Evolutionary conservation across 2,329 filamentous ascomycete genomes (phyloP).

Genomic region (Aureobasidium subglaciale): DNA sequence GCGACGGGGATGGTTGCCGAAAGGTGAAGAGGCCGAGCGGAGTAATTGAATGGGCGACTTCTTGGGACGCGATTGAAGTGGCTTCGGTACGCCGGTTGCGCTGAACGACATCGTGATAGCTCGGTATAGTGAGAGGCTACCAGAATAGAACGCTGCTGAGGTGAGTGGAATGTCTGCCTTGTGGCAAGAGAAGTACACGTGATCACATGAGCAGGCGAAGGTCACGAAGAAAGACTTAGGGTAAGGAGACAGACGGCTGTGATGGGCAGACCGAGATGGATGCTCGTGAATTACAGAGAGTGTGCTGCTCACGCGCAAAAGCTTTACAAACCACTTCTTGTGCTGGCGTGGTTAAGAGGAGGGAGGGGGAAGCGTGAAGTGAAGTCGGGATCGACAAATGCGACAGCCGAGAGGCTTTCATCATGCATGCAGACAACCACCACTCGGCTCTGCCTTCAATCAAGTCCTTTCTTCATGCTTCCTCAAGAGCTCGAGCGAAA

Average conservation of each 20-base stretch:
- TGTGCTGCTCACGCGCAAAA: neutral
- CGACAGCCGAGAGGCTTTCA: neutral
- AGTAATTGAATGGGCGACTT: conserved; percentile 18
- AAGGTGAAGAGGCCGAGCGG: conserved; percentile 28
- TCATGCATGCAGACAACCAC: neutral
- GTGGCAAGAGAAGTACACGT: neutral
- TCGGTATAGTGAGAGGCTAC: neutral
- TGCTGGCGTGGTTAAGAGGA: neutral
- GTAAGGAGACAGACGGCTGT: neutral
- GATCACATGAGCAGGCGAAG: conserved; percentile 7
- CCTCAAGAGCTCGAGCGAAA: neutral
- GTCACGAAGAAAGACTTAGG: neutral
- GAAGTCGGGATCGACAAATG: neutral
- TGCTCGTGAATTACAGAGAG: neutral
- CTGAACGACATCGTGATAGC: conserved; percentile 17
- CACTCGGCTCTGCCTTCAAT: neutral
- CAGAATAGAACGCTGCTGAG: neutral
- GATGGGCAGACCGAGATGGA: neutral
- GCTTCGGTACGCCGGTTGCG: conserved; percentile 16
- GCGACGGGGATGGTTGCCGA: conserved; percentile 29
- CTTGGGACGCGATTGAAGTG: conserved; percentile 18
- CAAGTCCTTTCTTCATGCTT: neutral
- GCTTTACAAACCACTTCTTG: neutral
- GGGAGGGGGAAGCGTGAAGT: neutral
- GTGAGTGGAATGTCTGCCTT: conserved; percentile 2